Evolutionary conservation across 352 stramenopile genomes (phyloP).

Genomic region (Phytophthora idaei): DNA sequence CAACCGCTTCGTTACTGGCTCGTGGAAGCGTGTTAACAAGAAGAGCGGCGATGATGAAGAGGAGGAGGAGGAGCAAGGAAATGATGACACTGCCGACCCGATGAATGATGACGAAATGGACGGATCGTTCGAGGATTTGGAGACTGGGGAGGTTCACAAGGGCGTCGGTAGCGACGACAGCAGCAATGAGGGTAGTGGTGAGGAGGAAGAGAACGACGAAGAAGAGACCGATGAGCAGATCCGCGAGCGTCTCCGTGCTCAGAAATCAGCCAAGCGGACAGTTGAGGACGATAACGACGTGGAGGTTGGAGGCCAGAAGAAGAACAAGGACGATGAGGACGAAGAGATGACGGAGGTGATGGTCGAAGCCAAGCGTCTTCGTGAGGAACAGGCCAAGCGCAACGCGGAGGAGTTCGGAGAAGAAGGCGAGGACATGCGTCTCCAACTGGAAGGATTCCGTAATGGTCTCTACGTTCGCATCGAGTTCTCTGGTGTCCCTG

Average conservation of each 20-base stretch:
- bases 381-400: slow-evolving; percentile 78
- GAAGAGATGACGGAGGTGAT: slow-evolving; percentile 89
- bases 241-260: slow-evolving; percentile 83
- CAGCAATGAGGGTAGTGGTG: slow-evolving; percentile 20
- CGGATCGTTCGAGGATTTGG: slow-evolving; percentile 98
- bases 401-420: slow-evolving; percentile 96
- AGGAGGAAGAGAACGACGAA: slow-evolving; percentile 38
- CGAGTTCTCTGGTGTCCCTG: slow-evolving; percentile 93
- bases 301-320: slow-evolving; percentile 34
- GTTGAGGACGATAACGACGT: slow-evolving; percentile 68
- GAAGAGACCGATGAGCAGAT: slow-evolving; percentile 86
- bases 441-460: slow-evolving; percentile 95
- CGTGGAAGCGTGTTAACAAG: slow-evolving; percentile 87
- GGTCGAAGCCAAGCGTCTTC: slow-evolving; percentile 79
- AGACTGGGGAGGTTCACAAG: slow-evolving; percentile 90
- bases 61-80: slow-evolving; percentile 32
- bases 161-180: slow-evolving; percentile 37
- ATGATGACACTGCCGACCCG: slow-evolving; percentile 40
- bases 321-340: slow-evolving; percentile 72
- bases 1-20: slow-evolving; percentile 97
- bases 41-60: slow-evolving; percentile 50
- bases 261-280: slow-evolving; percentile 93
- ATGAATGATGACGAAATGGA: slow-evolving; percentile 91
- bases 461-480: slow-evolving; percentile 98
- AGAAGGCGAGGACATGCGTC: slow-evolving; percentile 92